Evolutionary conservation across 345 rosid species (phyloP).

Genomic region (Capsella bursapastoris): DNA sequence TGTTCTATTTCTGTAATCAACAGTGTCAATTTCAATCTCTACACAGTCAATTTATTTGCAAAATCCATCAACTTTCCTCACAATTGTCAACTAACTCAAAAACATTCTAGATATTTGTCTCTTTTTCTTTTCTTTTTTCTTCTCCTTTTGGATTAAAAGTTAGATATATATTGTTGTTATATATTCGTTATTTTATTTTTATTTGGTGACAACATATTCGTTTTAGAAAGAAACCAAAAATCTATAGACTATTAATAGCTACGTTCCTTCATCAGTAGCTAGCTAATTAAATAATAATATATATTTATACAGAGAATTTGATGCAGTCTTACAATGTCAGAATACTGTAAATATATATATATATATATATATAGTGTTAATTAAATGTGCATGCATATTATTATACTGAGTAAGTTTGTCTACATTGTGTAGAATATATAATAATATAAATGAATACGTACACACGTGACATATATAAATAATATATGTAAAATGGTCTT

Average conservation of each 20-base stretch:
- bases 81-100: not conserved
- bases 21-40: conserved; percentile 28
- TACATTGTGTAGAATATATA: not conserved
- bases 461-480: conserved; percentile 24
- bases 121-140: too few species aligned
- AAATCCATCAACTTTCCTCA: not conserved
- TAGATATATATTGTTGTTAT: too few species aligned
- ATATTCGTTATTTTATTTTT: too few species aligned
- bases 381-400: conserved; percentile 27
- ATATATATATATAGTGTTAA: not conserved
- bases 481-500: not conserved
- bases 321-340: conserved; percentile 46
- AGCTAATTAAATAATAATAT: not conserved
- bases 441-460: not conserved
- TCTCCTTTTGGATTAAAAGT: too few species aligned
- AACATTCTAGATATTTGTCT: not conserved
- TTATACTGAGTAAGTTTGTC: conserved; percentile 9
- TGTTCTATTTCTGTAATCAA: conserved; percentile 34
- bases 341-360: not conserved
- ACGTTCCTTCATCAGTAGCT: not conserved
- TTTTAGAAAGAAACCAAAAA: conserved; percentile 14
- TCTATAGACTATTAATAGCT: conserved; percentile 11
- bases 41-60: conserved; percentile 32
- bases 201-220: not conserved
- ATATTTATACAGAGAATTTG: conserved; percentile 35